Evolutionary conservation across 2,329 filamentous ascomycete genomes (phyloP).

Genomic region (Paramyrothecium sp.): DNA sequence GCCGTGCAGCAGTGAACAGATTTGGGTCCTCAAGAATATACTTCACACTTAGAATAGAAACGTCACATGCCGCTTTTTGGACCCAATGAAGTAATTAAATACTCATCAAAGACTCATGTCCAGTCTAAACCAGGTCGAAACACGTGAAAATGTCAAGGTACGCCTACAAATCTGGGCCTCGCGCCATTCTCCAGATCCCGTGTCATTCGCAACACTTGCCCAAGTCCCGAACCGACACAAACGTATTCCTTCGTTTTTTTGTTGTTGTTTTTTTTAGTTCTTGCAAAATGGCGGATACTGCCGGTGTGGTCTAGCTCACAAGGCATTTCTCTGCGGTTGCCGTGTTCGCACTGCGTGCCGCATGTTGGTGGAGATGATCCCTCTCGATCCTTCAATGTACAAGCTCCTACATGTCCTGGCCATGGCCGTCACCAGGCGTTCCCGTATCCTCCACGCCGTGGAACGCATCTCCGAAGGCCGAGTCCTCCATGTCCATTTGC

Average conservation of each 20-base stretch:
- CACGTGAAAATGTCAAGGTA: neutral
- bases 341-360: neutral
- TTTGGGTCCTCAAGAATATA: neutral
- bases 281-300: too few relatives aligned
- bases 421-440: constrained; percentile 33
- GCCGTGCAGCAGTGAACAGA: constrained; percentile 13
- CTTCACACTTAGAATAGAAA: too few relatives aligned
- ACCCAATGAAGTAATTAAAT: too few relatives aligned
- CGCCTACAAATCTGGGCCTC: neutral
- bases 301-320: neutral
- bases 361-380: neutral
- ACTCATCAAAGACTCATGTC: too few relatives aligned
- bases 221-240: neutral
- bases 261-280: too few relatives aligned
- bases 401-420: constrained; percentile 28
- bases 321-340: neutral
- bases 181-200: neutral
- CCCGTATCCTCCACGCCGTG: constrained; percentile 54
- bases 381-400: too few relatives aligned
- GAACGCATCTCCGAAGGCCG: constrained; percentile 81
- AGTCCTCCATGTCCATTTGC: constrained; percentile 71
- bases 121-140: too few relatives aligned
- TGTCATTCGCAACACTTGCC: neutral
- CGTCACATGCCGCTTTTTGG: too few relatives aligned
- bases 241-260: neutral